Evolutionary conservation across 495 filamentous ascomycete genomes (phyloP).

Genomic region (Penicillium odoratum): DNA sequence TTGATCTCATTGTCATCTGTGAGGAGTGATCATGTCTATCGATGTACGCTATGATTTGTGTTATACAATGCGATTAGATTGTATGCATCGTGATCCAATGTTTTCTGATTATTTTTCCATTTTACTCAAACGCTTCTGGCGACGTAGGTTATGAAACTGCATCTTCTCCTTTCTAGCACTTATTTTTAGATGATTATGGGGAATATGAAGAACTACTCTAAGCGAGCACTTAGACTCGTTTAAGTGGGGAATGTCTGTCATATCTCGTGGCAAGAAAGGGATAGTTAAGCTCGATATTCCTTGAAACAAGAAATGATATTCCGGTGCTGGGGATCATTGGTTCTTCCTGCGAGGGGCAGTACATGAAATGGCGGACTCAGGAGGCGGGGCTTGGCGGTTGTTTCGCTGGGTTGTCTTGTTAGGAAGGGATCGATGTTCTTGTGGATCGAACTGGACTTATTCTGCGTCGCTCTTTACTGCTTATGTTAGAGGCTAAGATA

Average conservation of each 20-base stretch:
- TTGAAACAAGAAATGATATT: neutral
- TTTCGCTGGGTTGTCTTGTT: neutral
- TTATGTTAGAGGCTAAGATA: too few species aligned
- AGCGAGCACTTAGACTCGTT: neutral
- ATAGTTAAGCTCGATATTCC: neutral
- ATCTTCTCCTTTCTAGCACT: neutral
- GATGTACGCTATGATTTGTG: too few species aligned
- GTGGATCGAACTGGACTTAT: neutral
- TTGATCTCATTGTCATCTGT: neutral
- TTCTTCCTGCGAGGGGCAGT: neutral
- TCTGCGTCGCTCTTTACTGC: neutral
- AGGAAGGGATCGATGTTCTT: neutral
- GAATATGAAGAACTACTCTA: neutral
- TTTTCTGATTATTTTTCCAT: too few species aligned
- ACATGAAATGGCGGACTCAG: neutral
- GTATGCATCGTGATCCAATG: too few species aligned
- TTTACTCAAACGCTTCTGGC: too few species aligned
- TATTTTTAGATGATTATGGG: conserved; percentile 5
- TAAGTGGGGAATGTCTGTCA: neutral
- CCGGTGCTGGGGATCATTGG: neutral
- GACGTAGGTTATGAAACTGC: too few species aligned
- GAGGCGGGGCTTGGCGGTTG: neutral
- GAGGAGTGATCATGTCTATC: neutral
- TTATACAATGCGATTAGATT: too few species aligned
- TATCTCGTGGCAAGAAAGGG: neutral